Base-by-base conservation (phyloP, 2,329 filamentous ascomycete genomes). In the Colletotrichum liriopes region DNA sequence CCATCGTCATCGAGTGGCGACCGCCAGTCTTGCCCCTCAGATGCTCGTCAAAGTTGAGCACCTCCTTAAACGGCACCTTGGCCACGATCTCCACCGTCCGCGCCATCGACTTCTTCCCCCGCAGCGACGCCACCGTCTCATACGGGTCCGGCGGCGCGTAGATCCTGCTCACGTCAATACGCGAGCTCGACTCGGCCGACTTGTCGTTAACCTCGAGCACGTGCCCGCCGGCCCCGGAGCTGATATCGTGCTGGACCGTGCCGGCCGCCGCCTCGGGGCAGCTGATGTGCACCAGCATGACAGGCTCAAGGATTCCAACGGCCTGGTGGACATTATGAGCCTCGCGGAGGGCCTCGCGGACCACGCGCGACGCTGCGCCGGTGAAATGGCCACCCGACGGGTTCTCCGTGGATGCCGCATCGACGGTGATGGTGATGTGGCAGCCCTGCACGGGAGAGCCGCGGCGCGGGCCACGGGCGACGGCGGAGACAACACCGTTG, bases 21-120 rank as follows among this genome's bases (percentile, higher is more conserved):
- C 96, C 96, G 3, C 93, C 93, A 4, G 96, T 99, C 85, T 98
- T 88, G 82, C 94, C 95, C 64, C 96, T 87, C 74, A 99, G 83
- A 79, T 97, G 94, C 80, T 94, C 94, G 76, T 98, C 86, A 81
- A 98, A 99, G 52, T 96, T 94, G 45, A 98, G 92, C 94, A 98
- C 98, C 82, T 98, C 96, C 83, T 96, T 97, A 77, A 98, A 86
- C 41, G 96, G 96, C 37, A 98, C 96, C 77, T 93, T 91, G 29
- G 95, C 96, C 14, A 93, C 91, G 76, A 99, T 94, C 61, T 92
- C 88, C 70, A 88, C 85, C 84, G 84, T 86, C 56, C 86, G 83
- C 67, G 84, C 82, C 43, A 82, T 83, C 47, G 82, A 86, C 76
- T 85, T 86, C 79, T 86, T 87, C 51, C 85, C 85, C 54, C 83